Base-by-base conservation (phyloP, 148 eudicot genomes). In the Amaranthus hypochondriacus region DNA sequence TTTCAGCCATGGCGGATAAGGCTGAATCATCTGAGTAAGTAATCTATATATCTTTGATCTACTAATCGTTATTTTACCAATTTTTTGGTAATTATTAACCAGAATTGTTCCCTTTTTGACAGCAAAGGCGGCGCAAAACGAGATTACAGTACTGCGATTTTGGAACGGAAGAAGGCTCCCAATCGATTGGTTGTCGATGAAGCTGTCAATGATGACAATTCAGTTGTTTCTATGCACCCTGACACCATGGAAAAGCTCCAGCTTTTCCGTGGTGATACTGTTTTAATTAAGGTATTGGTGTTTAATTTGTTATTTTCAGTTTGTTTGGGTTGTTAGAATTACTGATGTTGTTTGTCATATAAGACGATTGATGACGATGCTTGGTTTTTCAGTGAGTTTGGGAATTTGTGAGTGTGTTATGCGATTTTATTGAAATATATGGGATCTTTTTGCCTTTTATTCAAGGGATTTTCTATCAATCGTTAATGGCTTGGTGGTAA, bases 211-310 rank as follows among this genome's bases (percentile, higher is more conserved):
- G 87, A 84, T 76, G 87, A 86, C 67, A 86, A 86, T 59, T 86
- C 89, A 5, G 87, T 86, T 48, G 85, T 84, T 50, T 55, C 84
- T 39, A 55, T 86, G 9, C 83, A 84, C 68, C 87, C 85, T 39
- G 83, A 79, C 8, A 84, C 85, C 4, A 83, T 86, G 87, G 89
- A 86, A 70, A 86, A 83, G 75, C 85, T 86, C 44, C 83, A 81
- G 82, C 80, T 86, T 42, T 86, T 86, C 46, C 83, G 87, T 2
- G 89, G 89, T 2, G 89, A 86, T 53, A 86, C 89, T 5, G 80
- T 58, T 76, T 73, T n/a, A 5, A 8, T 51, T 9, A 51, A 51
- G 54, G 54, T 51, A 51, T 51, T 5, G 9, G 6, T 51, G 54
- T 5, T 51, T 5, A 14, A 9, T 54, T 3, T 54, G 10, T 54